Evolutionary conservation across 495 filamentous ascomycete species (phyloP), one percentile per base, ranked within the genome.

Genomic region (Thozetella sp.): DNA sequence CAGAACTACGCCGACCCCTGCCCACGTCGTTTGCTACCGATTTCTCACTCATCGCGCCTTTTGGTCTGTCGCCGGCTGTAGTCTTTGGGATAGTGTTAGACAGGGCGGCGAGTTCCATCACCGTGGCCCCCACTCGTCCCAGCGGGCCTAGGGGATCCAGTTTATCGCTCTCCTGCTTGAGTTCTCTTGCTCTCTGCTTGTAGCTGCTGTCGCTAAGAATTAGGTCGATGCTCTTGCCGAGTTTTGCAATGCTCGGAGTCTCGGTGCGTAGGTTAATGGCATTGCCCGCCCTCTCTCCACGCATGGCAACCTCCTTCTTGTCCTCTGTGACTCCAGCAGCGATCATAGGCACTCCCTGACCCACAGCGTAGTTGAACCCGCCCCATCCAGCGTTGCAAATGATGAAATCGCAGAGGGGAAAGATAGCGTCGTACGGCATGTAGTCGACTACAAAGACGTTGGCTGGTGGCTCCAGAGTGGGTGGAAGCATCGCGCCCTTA

Each of bases 301-400:
- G 54, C 19, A 60, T 58, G 3, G 57, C 51, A 1, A 48, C 37
- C 48, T 67, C 64, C 3, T 54, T 59, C 48, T 72, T 70, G 30
- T 72, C 69, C 43, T 66, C 67, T 0, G 46, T 51, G 2, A 54
- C 37, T 11, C 69, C 69, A 0, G 62, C 67, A 11, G 63, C 54
- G 17, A 72, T 51, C 51, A 68, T 26, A 1, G 69, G 69, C 17
- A 61, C 56, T 2, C 67, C 67, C n/a, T 68, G 57, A n/a, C 34
- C 50, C 1, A 70, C 25, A 46, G 59, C 57, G 40, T 66, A 67
- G 37, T 65, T 61, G 30, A 72, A 62, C 2, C 51, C 57, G 19
- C 67, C 67, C 43, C 67, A 70, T 10, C 68, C 66, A 3, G 62
- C 67, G 23, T 67, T 70, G 3, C 64, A 60, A 25, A 72, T 53